Evolutionary conservation across 73 alveolate genomes (phyloP).

Genomic region (Urostyla sp.): DNA sequence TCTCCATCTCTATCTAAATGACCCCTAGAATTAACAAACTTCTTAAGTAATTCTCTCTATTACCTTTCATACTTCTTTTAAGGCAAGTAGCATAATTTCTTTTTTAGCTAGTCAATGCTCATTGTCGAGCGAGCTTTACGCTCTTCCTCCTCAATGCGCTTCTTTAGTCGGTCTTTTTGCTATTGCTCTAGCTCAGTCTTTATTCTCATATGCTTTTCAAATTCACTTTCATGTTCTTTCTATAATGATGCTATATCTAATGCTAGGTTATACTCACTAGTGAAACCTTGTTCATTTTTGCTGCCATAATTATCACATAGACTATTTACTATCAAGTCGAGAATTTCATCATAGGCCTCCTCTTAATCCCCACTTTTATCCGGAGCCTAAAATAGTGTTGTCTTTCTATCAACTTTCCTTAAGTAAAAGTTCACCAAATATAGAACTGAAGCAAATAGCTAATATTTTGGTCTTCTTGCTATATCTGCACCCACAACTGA

Average conservation of each 20-base stretch:
- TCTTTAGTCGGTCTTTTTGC: background rate
- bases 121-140: constrained; percentile 27
- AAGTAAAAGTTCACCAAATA: constrained; percentile 34
- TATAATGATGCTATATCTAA: constrained; percentile 29
- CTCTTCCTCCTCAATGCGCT: background rate
- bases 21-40: constrained; percentile 38
- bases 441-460: constrained; percentile 32
- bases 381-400: constrained; percentile 11
- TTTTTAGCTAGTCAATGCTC: constrained; percentile 9
- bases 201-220: constrained; percentile 40
- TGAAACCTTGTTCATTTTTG: too few species aligned
- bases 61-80: background rate
- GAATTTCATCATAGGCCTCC: constrained; percentile 17
- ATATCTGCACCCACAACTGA: constrained; percentile 55
- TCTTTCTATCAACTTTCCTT: constrained; percentile 40
- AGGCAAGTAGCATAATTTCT: background rate
- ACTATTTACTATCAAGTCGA: constrained; percentile 10
- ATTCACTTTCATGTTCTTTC: constrained; percentile 48
- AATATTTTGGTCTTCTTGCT: constrained; percentile 42
- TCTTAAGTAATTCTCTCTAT: constrained; percentile 16
- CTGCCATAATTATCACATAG: constrained; percentile 30
- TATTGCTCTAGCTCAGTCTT: constrained; percentile 21
- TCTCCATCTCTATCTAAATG: constrained; percentile 33
- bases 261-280: constrained; percentile 49
- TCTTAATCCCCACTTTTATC: constrained; percentile 17